A percentile compares a stretch with the other conserved stretches of the same genome.
Conservation (phyloP, 202 grass and related monocot genomes). For the Brachypodium distachyon region DNA sequence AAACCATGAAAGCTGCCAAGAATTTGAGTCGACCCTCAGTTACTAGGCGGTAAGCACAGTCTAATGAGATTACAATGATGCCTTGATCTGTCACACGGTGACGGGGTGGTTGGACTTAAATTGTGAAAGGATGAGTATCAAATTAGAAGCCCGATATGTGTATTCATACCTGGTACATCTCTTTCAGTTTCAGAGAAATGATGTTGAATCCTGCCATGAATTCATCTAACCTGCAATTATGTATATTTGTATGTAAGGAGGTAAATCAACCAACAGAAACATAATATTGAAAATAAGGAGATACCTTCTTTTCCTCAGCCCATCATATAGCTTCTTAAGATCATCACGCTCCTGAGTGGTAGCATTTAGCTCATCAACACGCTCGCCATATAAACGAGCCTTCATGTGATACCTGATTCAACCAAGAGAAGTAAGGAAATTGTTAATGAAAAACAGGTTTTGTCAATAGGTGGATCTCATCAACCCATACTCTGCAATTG, state of each 20-base stretch:
- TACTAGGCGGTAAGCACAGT: background rate
- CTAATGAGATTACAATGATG: background rate
- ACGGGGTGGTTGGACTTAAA: background rate
- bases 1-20: background rate
- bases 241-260: constrained; percentile 2
- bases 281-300: background rate
- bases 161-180: constrained; percentile 90
- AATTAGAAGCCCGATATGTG: background rate
- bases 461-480: background rate
- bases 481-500: constrained; percentile 79
- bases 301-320: constrained; percentile 78
- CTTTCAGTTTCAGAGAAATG: constrained; percentile 96
- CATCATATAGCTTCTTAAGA: constrained; percentile 79
- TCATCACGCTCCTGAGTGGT: constrained; percentile 85
- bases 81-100: background rate
- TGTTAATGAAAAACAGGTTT: background rate
- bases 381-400: constrained; percentile 57
- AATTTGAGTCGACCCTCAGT: background rate
- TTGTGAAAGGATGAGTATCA: background rate
- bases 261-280: background rate
- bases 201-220: constrained; percentile 95
- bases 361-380: constrained; percentile 75
- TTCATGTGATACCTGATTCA: constrained; percentile 63
- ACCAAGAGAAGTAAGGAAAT: constrained; percentile 20
- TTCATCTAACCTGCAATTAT: constrained; percentile 80